These are phyloP conservation scores for Pichia sp. DNA, from an alignment of 1,139 yeast genomes.

Conservation along the genomic window DNA sequence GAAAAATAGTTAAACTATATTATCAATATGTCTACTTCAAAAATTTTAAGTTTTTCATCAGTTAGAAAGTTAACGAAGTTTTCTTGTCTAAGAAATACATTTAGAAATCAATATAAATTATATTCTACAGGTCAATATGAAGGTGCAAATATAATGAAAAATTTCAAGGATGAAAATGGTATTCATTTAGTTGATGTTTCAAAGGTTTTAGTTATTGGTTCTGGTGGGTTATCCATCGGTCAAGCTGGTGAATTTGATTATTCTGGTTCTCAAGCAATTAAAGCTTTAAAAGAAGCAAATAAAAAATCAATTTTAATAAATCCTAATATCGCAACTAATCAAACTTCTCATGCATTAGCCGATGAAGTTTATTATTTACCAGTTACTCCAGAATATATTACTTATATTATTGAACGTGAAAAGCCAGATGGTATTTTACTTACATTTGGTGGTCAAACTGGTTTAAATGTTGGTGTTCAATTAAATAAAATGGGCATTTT, in stretches of 20 bases:
- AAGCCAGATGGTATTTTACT: conserved; percentile 91
- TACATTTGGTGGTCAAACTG: conserved; percentile 99
- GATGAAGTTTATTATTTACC: conserved; percentile 94
- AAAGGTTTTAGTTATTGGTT: conserved; percentile 88
- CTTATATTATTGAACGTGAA: conserved; percentile 90
- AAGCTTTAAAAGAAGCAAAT: conserved; percentile 87
- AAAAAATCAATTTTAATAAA: conserved; percentile 82
- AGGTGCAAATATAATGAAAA: conserved; percentile 48
- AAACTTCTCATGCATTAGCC: conserved; percentile 91
- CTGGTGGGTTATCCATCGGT: conserved; percentile 97
- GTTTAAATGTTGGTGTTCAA: conserved; percentile 89
- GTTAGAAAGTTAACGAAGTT: conserved; percentile 13
- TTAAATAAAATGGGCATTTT: conserved; percentile 91
- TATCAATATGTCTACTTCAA: conserved; percentile 9
- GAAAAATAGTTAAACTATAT: not conserved
- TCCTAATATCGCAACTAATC: conserved; percentile 97
- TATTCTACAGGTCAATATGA: conserved; percentile 36
- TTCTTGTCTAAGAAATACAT: conserved; percentile 3
- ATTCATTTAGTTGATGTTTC: conserved; percentile 72
- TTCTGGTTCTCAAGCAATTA: conserved; percentile 96
- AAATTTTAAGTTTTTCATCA: conserved; percentile 8
- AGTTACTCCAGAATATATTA: conserved; percentile 92
- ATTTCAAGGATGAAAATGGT: conserved; percentile 42
- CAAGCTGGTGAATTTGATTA: conserved; percentile 99
- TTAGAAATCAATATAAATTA: conserved; percentile 17